phyloP scores from a whole-genome alignment of 2,329 filamentous ascomycete genomes.

The Coniochaeta prunicola region DNA sequence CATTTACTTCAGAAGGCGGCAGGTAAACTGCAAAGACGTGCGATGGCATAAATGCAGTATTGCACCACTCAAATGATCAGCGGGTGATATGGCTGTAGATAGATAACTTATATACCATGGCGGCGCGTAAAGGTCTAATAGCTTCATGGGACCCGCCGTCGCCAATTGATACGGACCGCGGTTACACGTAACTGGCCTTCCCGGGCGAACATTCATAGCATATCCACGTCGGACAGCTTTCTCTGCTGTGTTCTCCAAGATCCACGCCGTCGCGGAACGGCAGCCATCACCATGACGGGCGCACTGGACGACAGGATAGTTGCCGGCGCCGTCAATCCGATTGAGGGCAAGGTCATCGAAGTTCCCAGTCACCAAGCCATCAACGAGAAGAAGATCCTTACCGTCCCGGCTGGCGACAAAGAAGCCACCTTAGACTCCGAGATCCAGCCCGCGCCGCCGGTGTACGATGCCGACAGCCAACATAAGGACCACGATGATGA shows the following conservation, averaged over 20 bases:
- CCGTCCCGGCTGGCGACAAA: constrained; percentile 8
- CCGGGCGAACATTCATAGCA: too few relatives aligned
- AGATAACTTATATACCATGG: not conserved
- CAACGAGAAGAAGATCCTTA: constrained; percentile 23
- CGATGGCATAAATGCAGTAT: constrained; percentile 5
- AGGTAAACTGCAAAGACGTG: constrained; percentile 3
- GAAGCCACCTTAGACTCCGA: constrained; percentile 8
- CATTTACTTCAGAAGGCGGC: not conserved
- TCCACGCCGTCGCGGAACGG: not conserved
- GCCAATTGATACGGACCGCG: too few relatives aligned
- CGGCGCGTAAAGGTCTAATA: not conserved
- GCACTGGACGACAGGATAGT: constrained; percentile 7
- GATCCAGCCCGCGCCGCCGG: constrained; percentile 12
- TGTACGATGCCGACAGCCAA: constrained; percentile 9
- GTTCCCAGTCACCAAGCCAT: constrained; percentile 20
- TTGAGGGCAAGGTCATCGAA: constrained; percentile 20
- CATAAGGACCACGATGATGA: constrained; percentile 14
- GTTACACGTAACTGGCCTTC: too few relatives aligned
- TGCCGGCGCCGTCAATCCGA: constrained; percentile 16
- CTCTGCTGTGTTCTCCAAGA: not conserved
- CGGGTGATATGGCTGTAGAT: not conserved
- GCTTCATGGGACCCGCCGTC: not conserved
- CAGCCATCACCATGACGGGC: not conserved
- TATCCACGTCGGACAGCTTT: not conserved
- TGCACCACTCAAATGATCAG: not conserved